Conservation (phyloP, 768 basidiomycete genomes). For the Boletus subparvulus region DNA sequence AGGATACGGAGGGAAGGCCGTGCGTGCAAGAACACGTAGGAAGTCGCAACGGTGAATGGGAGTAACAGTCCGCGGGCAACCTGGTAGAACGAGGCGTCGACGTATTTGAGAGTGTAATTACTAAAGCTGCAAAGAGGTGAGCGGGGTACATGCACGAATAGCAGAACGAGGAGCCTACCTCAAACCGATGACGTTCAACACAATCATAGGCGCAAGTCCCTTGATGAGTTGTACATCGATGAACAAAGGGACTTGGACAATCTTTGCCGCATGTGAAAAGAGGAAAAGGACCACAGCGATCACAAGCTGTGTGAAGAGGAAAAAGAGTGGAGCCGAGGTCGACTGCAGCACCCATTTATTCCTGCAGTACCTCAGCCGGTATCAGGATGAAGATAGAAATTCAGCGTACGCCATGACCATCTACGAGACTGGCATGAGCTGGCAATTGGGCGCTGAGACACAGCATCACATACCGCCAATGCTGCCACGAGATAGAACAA, state of each 20-base stretch:
- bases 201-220: conserved; percentile 73
- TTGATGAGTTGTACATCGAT: conserved; percentile 66
- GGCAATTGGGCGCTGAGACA: not conserved
- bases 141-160: not conserved
- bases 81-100: conserved; percentile 94
- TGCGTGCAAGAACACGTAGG: conserved; percentile 71
- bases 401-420: conserved; percentile 84
- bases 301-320: conserved; percentile 75
- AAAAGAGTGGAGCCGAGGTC: conserved; percentile 78
- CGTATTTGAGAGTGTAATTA: conserved; percentile 90
- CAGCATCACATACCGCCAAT: conserved; percentile 60
- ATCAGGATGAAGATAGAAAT: conserved; percentile 21
- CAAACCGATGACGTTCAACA: conserved; percentile 77
- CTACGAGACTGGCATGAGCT: conserved; percentile 36
- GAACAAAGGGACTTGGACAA: conserved; percentile 66
- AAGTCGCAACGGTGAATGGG: conserved; percentile 90
- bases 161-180: conserved; percentile 52
- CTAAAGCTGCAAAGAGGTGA: conserved; percentile 57
- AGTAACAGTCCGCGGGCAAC: conserved; percentile 92
- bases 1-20: conserved; percentile 77
- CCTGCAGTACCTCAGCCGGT: conserved; percentile 37
- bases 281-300: conserved; percentile 80
- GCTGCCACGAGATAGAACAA: conserved; percentile 89
- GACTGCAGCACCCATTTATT: conserved; percentile 90
- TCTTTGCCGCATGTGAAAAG: conserved; percentile 54